phyloP scores from a whole-genome alignment of 2,329 filamentous ascomycete genomes.

The Pseudogymnoascus pannorum region DNA sequence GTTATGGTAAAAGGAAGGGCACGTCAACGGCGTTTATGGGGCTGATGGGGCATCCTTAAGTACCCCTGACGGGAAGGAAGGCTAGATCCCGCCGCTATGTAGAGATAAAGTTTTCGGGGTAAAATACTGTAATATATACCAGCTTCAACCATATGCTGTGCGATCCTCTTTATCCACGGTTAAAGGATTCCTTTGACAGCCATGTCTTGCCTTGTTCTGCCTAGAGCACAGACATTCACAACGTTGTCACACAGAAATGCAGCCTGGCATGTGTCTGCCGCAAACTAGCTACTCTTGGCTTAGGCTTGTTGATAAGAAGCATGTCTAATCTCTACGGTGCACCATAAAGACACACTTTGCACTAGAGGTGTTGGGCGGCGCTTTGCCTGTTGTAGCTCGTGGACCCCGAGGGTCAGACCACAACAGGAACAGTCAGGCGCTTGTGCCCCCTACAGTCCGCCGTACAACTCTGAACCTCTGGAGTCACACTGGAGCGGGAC shows the following conservation, averaged over 20 bases:
- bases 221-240: not conserved
- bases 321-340: not conserved
- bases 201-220: not conserved
- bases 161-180: not conserved
- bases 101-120: slow-evolving; percentile 3
- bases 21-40: not conserved
- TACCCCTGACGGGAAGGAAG: not conserved
- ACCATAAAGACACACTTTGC: not conserved
- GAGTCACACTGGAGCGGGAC: not conserved
- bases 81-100: slow-evolving; percentile 7
- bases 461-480: slow-evolving; percentile 1
- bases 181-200: not conserved
- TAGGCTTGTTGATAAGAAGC: not conserved
- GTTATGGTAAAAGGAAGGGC: not conserved
- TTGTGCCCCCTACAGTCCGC: not conserved
- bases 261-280: slow-evolving; percentile 1
- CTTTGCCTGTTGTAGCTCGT: not conserved
- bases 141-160: not conserved
- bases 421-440: not conserved
- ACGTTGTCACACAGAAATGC: not conserved
- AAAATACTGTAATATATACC: slow-evolving; percentile 2
- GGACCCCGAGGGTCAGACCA: slow-evolving; percentile 4
- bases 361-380: not conserved
- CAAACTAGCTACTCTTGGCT: not conserved
- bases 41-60: not conserved